A percentile compares a stretch with the other conserved stretches of the same genome.
phyloP scores from a whole-genome alignment of 2,329 filamentous ascomycete genomes.

The Coleophoma eucalyptorum region DNA sequence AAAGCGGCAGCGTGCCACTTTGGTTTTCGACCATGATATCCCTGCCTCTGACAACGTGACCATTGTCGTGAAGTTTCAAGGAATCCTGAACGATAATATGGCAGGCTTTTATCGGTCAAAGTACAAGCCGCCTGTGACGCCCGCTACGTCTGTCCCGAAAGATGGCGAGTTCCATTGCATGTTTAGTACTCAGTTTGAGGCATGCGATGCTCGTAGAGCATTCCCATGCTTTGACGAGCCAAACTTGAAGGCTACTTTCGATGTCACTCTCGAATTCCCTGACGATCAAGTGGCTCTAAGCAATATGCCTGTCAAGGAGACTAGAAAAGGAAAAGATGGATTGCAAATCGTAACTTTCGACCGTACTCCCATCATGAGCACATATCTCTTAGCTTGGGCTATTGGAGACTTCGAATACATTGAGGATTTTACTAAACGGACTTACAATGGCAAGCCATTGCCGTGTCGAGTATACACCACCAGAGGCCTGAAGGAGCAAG shows the following conservation, averaged over 20 bases:
- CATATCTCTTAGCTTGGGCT: slow-evolving; percentile 87
- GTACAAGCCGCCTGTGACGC: slow-evolving; percentile 76
- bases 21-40: slow-evolving; percentile 72
- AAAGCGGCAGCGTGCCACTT: slow-evolving; percentile 76
- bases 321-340: slow-evolving; percentile 54
- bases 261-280: slow-evolving; percentile 88
- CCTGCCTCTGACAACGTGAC: slow-evolving; percentile 61
- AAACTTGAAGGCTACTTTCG: slow-evolving; percentile 93
- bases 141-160: slow-evolving; percentile 73
- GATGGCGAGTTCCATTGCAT: slow-evolving; percentile 67
- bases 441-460: slow-evolving; percentile 86
- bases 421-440: slow-evolving; percentile 83
- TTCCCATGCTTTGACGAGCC: slow-evolving; percentile 99
- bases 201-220: slow-evolving; percentile 88
- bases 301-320: slow-evolving; percentile 89
- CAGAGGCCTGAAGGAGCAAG: slow-evolving; percentile 88
- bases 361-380: slow-evolving; percentile 85
- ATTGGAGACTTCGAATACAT: slow-evolving; percentile 97
- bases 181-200: slow-evolving; percentile 97
- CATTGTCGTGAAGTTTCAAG: slow-evolving; percentile 71
- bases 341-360: slow-evolving; percentile 77
- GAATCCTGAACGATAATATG: slow-evolving; percentile 86
- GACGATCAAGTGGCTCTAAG: slow-evolving; percentile 84
- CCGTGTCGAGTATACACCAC: slow-evolving; percentile 97
- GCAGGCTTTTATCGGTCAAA: slow-evolving; percentile 91